Base-by-base conservation (phyloP, 306 rosid genomes). In the Citrullus colocynthis region DNA sequence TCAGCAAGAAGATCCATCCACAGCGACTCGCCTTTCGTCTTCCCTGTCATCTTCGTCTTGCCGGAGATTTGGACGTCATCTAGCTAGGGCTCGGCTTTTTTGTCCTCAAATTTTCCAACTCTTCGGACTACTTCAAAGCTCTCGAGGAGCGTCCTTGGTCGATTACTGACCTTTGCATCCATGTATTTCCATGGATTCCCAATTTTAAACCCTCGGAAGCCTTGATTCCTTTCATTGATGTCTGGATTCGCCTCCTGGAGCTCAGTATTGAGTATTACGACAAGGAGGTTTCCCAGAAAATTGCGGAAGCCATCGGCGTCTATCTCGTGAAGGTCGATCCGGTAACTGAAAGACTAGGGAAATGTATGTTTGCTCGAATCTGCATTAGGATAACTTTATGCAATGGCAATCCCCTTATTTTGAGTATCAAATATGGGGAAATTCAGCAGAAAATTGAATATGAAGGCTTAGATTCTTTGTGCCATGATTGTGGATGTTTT, bases 171-270 rank as follows among this genome's bases (percentile, higher is more conserved):
- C n/a, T 52, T 7, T 74, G 78, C 28, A 34, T 74, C 49, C 9
- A 18, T 13, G 28, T 17, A 0, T 18, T 30, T 4, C 78, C 63
- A 54, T 74, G 78, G 78, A 32, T 7, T 16, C 78, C 64, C 11
- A 54, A 74, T 55, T 74, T 74, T 49, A 54, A 54, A 28, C 78
- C 78, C 18, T 74, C 78, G 9, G 34, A 74, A 28, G 49, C 78
- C 32, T 5, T 16, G 1, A 14, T 71, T 45, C 13, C 59, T 6
- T 7, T 13, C 7, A 16, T 45, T 15, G 76, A 71, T 13, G 59
- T 71, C 9, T 71, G 76, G 76, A 48, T 71, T 21, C 76, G 76
- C 0, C 58, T 71, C 7, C 76, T 42, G 59, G 76, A 71, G 58
- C 76, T 71, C 41, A 6, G 41, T 5, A 48, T 71, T 21, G 76